These are phyloP conservation scores for Sporothrix euskadiensis DNA, from an alignment of 2,329 filamentous ascomycete species.

Conservation along the genomic window DNA sequence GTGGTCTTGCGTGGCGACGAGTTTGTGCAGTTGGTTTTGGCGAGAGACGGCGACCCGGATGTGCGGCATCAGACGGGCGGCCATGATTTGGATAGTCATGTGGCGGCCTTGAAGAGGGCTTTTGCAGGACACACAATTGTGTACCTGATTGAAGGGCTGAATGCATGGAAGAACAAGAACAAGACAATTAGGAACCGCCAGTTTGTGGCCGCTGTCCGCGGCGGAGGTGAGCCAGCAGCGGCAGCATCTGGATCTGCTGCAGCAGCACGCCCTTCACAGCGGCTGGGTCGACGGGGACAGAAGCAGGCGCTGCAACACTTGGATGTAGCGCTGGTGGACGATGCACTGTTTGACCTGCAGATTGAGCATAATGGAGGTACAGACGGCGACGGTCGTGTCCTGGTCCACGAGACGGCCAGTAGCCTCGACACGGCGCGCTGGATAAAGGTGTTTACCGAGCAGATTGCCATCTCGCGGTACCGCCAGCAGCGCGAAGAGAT, in stretches of 20 bases:
- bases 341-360: slow-evolving; percentile 69
- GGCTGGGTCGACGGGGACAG: slow-evolving; percentile 40
- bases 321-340: slow-evolving; percentile 68
- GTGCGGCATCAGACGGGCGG: slow-evolving; percentile 39
- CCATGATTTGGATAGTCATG: slow-evolving; percentile 56
- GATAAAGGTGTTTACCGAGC: slow-evolving; percentile 73
- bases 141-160: slow-evolving; percentile 72
- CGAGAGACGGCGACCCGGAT: slow-evolving; percentile 31
- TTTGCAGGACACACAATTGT: slow-evolving; percentile 59
- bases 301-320: slow-evolving; percentile 53
- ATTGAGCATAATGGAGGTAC: slow-evolving; percentile 56
- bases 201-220: slow-evolving; percentile 65
- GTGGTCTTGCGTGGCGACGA: slow-evolving; percentile 63
- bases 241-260: not conserved
- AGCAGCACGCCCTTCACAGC: slow-evolving; percentile 33
- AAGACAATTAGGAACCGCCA: slow-evolving; percentile 65
- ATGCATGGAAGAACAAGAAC: slow-evolving; percentile 67
- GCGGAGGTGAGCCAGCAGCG: slow-evolving; percentile 11
- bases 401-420: slow-evolving; percentile 68
- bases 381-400: slow-evolving; percentile 42
- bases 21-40: slow-evolving; percentile 62
- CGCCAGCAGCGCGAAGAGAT: slow-evolving; percentile 54
- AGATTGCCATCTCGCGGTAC: slow-evolving; percentile 76
- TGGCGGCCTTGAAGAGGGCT: slow-evolving; percentile 54
- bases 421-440: slow-evolving; percentile 68